A percentile compares a stretch with the other conserved stretches of the same genome.
Conservation (phyloP, 345 rosid species). For the Ceriops decandra region DNA sequence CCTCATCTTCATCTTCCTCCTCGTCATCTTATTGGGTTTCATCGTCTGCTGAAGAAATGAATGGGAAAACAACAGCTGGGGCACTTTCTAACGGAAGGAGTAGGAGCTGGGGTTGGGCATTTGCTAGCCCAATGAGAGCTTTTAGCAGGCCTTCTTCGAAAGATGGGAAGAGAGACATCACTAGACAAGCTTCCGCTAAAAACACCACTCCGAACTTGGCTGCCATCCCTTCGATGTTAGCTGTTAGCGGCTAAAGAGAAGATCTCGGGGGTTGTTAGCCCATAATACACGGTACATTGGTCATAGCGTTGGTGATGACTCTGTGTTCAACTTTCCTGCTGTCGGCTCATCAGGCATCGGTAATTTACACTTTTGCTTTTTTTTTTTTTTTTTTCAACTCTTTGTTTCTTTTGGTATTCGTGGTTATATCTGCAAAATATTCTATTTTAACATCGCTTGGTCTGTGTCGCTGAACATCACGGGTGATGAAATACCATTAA, state of each 20-base stretch:
- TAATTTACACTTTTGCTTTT: not conserved
- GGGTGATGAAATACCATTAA: not conserved
- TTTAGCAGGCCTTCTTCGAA: conserved; percentile 46
- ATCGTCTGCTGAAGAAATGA: conserved; percentile 46
- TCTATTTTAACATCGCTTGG: not conserved
- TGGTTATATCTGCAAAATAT: conserved; percentile 8
- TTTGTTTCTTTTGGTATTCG: not conserved
- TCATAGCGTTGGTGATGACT: conserved; percentile 7
- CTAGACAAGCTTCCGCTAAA: conserved; percentile 37
- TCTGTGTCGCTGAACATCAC: not conserved
- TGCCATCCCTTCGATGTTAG: conserved; percentile 69
- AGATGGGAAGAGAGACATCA: conserved; percentile 45
- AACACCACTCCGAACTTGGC: conserved; percentile 47
- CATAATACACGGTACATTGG: conserved; percentile 15
- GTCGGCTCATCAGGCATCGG: not conserved
- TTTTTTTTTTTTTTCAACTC: not conserved
- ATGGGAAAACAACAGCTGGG: conserved; percentile 38
- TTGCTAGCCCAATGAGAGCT: conserved; percentile 95
- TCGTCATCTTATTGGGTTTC: conserved; percentile 73
- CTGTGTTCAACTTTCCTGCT: not conserved
- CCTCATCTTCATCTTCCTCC: conserved; percentile 68
- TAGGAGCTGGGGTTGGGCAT: conserved; percentile 91
- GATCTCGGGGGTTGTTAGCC: not conserved
- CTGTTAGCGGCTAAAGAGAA: conserved; percentile 41
- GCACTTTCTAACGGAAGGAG: conserved; percentile 35